Evolutionary conservation across 2,329 filamentous ascomycete genomes (phyloP).

Genomic region (Helotiales sp.): DNA sequence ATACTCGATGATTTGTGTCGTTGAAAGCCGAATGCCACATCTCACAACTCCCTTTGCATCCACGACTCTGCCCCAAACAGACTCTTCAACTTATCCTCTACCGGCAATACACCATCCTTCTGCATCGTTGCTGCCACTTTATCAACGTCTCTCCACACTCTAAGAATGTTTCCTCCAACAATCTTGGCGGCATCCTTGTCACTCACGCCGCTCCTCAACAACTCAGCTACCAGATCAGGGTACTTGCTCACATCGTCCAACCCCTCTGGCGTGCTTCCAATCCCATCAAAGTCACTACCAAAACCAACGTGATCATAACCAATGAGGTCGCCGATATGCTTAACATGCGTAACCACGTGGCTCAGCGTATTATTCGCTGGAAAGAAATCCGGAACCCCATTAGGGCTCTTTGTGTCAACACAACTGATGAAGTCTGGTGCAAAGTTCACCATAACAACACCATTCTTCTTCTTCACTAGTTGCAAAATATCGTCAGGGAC

Average conservation of each 20-base stretch:
- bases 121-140: slow-evolving; percentile 67
- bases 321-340: slow-evolving; percentile 78
- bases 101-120: slow-evolving; percentile 46
- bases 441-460: slow-evolving; percentile 91
- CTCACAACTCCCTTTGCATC: neutral
- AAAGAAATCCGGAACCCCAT: slow-evolving; percentile 68
- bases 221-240: slow-evolving; percentile 73
- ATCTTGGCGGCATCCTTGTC: slow-evolving; percentile 74
- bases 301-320: slow-evolving; percentile 87
- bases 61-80: neutral
- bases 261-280: slow-evolving; percentile 64
- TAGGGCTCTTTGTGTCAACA: slow-evolving; percentile 49
- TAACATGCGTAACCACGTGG: slow-evolving; percentile 78
- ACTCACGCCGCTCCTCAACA: slow-evolving; percentile 71
- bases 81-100: slow-evolving; percentile 49
- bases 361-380: slow-evolving; percentile 69
- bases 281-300: slow-evolving; percentile 88
- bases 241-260: slow-evolving; percentile 85
- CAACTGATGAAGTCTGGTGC: slow-evolving; percentile 81
- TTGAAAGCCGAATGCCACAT: neutral
- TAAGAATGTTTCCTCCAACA: slow-evolving; percentile 76
- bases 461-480: slow-evolving; percentile 70
- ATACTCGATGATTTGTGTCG: no score
- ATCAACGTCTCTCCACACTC: slow-evolving; percentile 83
- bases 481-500: slow-evolving; percentile 82